Evolutionary conservation across 306 rosid genomes (phyloP).

Genomic region (Hippophae rhamnoides): DNA sequence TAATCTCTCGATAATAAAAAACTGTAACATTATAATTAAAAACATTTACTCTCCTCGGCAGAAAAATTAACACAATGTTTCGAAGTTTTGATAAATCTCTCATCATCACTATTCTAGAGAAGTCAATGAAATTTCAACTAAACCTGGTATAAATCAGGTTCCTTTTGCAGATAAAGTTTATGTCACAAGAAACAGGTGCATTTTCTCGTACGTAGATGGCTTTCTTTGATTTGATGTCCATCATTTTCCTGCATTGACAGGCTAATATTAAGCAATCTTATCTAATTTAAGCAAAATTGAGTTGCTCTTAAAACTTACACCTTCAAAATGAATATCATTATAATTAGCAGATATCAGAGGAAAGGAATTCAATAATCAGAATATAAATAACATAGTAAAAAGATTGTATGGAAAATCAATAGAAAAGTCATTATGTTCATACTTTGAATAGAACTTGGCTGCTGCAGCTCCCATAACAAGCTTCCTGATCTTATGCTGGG

Average conservation of each 20-base stretch:
- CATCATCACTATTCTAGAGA: neutral
- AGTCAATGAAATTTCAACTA: slow-evolving; percentile 3
- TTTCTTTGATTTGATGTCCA: slow-evolving; percentile 61
- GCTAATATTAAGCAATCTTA: slow-evolving; percentile 1
- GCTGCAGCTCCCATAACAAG: slow-evolving; percentile 95
- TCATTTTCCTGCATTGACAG: slow-evolving; percentile 61
- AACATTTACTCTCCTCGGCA: neutral
- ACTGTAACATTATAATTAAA: neutral
- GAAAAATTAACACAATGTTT: too few relatives aligned
- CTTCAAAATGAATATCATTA: too few relatives aligned
- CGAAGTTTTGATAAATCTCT: neutral
- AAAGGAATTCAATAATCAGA: too few relatives aligned
- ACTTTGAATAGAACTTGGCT: slow-evolving; percentile 64
- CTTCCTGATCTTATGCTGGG: slow-evolving; percentile 34
- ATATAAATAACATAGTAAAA: too few relatives aligned
- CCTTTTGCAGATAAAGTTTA: slow-evolving; percentile 74
- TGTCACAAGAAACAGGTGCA: slow-evolving; percentile 58
- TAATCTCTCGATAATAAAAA: neutral
- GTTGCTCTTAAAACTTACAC: too few relatives aligned
- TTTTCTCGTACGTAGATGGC: slow-evolving; percentile 60
- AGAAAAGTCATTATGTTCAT: slow-evolving; percentile 8
- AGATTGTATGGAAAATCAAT: neutral
- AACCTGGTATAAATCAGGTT: slow-evolving; percentile 62
- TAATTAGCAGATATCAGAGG: too few relatives aligned
- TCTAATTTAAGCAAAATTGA: neutral